These are phyloP conservation scores for Leishmania major DNA, from an alignment of 208 protist genomes.

Conservation along the genomic window DNA sequence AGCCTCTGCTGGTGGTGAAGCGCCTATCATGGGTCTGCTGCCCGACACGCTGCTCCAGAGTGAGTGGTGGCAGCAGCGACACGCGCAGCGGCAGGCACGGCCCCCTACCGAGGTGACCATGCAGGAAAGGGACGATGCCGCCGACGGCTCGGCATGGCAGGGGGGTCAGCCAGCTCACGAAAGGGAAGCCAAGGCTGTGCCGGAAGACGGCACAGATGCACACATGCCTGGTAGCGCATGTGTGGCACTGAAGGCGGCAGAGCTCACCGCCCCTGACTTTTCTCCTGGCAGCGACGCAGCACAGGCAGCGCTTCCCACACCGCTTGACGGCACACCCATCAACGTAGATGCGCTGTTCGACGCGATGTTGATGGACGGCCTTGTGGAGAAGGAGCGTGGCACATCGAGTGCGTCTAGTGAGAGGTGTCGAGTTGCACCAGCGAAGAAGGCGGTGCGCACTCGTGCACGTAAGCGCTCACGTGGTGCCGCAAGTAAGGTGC, in stretches of 20 bases:
- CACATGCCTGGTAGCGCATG: neutral
- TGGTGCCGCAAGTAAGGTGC: neutral
- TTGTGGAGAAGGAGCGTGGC: neutral
- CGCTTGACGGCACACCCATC: slow-evolving; percentile 1
- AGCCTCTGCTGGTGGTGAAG: neutral
- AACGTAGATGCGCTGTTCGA: slow-evolving; percentile 23
- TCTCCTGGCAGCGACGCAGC: neutral
- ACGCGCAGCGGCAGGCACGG: neutral
- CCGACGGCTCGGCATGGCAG: neutral
- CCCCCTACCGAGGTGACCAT: neutral
- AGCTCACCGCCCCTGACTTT: neutral
- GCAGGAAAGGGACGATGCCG: neutral
- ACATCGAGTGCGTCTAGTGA: neutral
- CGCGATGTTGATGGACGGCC: slow-evolving; percentile 21
- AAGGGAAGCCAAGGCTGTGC: neutral
- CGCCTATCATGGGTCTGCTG: slow-evolving; percentile 22
- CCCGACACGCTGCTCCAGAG: slow-evolving; percentile 48
- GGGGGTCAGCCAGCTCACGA: neutral
- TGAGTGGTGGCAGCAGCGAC: slow-evolving; percentile 46
- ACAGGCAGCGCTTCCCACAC: neutral
- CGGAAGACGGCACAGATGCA: neutral
- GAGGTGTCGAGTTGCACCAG: neutral
- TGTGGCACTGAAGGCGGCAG: neutral
- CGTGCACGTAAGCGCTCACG: neutral
- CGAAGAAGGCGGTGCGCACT: neutral